phyloP scores from a whole-genome alignment of 371 early-diverging fungal species.

The Phascolomyces articulosus region DNA sequence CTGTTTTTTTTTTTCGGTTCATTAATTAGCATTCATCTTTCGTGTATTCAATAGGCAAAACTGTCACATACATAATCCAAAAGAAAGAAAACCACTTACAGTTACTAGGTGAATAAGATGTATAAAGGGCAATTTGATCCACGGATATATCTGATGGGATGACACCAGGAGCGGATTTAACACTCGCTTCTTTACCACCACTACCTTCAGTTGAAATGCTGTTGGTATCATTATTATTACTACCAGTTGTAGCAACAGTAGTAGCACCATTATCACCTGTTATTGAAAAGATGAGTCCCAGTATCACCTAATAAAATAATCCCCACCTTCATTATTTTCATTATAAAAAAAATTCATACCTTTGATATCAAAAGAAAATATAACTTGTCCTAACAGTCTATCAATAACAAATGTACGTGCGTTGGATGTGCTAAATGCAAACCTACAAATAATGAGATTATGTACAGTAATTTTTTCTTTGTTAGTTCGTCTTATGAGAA shows the following conservation, averaged over 20 bases:
- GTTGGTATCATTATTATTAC: neutral
- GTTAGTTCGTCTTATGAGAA: too few relatives aligned
- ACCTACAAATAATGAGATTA: neutral
- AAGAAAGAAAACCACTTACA: slow-evolving; percentile 6
- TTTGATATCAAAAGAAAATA: slow-evolving; percentile 3
- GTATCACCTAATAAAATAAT: neutral
- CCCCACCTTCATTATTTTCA: too few relatives aligned
- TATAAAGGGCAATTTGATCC: neutral
- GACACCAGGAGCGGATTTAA: neutral
- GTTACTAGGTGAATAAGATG: neutral
- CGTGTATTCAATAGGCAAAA: too few relatives aligned
- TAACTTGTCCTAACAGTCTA: neutral
- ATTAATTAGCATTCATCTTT: neutral
- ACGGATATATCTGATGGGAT: neutral
- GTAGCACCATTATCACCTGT: too few relatives aligned
- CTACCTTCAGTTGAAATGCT: neutral
- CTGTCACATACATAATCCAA: too few relatives aligned
- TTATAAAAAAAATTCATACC: neutral
- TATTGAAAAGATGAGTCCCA: too few relatives aligned
- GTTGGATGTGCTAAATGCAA: neutral
- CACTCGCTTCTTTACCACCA: neutral
- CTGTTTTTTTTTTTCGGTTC: neutral
- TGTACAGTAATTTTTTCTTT: too few relatives aligned
- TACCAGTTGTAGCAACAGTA: neutral
- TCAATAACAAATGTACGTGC: slow-evolving; percentile 9